phyloP scores from a whole-genome alignment of 31 red algal species.

The Asparagopsis taxiformis region DNA sequence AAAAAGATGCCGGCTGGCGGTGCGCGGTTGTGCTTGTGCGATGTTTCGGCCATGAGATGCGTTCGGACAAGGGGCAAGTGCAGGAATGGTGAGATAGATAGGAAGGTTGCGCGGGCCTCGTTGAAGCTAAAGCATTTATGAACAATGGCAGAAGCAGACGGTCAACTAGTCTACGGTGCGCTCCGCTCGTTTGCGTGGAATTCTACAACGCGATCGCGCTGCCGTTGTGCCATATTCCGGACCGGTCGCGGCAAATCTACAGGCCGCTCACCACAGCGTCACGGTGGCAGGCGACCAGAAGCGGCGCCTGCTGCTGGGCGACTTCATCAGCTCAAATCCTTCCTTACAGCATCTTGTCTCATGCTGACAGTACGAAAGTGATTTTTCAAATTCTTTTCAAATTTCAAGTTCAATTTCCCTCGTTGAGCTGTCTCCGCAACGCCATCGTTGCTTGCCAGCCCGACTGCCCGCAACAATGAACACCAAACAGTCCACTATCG shows the following conservation, averaged over 20 bases:
- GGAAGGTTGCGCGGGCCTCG: no score
- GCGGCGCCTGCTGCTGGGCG: background rate
- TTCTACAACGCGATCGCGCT: background rate
- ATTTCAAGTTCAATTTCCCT: no score
- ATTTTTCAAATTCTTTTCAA: background rate
- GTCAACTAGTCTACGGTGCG: background rate
- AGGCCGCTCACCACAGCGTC: background rate
- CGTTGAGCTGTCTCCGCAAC: no score
- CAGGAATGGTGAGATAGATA: no score
- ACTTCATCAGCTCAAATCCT: background rate
- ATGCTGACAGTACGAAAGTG: background rate
- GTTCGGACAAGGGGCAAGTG: no score
- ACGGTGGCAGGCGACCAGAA: background rate
- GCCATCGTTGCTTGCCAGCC: no score
- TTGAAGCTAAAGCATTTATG: no score
- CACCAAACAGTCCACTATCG: slow-evolving; percentile 44
- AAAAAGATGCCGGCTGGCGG: slow-evolving; percentile 70
- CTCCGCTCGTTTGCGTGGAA: background rate
- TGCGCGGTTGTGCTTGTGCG: slow-evolving; percentile 3
- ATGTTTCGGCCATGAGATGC: no score
- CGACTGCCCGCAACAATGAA: no score
- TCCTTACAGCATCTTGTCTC: background rate
- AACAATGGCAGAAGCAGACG: background rate
- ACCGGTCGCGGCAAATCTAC: background rate
- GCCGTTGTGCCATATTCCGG: background rate